A percentile compares a stretch with the other conserved stretches of the same genome.
These are phyloP conservation scores for Jaminaea rosea DNA, from an alignment of 1,284 basidiomycete species.

Conservation along the genomic window DNA sequence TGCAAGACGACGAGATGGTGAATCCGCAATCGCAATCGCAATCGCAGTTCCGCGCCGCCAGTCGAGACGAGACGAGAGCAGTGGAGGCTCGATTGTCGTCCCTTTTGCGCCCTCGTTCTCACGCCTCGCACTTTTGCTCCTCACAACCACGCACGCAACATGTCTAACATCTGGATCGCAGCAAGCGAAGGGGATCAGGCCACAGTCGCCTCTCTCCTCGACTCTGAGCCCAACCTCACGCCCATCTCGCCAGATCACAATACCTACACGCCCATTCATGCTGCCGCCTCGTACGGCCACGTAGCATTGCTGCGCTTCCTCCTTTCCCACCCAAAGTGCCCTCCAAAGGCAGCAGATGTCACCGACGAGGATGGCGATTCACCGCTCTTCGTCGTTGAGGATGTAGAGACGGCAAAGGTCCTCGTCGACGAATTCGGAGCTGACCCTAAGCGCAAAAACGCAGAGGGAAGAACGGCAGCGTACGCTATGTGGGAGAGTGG, in stretches of 20 bases:
- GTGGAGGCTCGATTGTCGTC: too few relatives aligned
- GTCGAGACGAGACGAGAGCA: too few relatives aligned
- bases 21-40: too few relatives aligned
- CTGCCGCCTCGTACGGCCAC: constrained; percentile 42
- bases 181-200: constrained; percentile 41
- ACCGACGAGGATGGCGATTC: constrained; percentile 43
- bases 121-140: too few relatives aligned
- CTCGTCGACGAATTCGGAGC: constrained; percentile 39
- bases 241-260: constrained; percentile 29
- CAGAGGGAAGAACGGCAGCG: constrained; percentile 23
- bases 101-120: too few relatives aligned
- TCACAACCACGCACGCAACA: too few relatives aligned
- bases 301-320: constrained; percentile 34
- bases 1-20: too few relatives aligned
- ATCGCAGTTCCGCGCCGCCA: too few relatives aligned
- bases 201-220: constrained; percentile 32
- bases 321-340: constrained; percentile 21
- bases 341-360: constrained; percentile 12
- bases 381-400: constrained; percentile 43
- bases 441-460: constrained; percentile 27
- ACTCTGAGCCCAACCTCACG: constrained; percentile 17
- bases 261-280: constrained; percentile 43
- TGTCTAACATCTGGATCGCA: constrained; percentile 41
- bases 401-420: constrained; percentile 22
- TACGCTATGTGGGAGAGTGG: not conserved